Base-by-base conservation (phyloP, 257 asterid species). In the Solanum rostratum region DNA sequence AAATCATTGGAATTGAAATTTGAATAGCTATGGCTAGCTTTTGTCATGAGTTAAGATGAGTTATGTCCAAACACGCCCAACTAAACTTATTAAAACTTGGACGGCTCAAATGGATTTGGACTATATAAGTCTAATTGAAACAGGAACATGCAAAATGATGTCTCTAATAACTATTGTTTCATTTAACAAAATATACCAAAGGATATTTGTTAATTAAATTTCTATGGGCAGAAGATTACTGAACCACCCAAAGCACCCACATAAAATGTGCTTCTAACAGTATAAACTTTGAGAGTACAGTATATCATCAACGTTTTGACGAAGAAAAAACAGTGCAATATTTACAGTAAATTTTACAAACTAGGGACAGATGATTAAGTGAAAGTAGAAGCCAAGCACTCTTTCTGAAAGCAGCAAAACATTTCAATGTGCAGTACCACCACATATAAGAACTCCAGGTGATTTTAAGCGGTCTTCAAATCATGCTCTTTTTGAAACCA, bases 401-500 rank as follows among this genome's bases (percentile, higher is more conserved):
- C 29, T 37, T 68, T 20, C 1, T 16, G 74, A 22, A 59, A 59
- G 30, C 29, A 59, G 66, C 63, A 57, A 20, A 59, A 10, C 30
- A 59, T 59, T 60, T 11, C 68, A 60, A 60, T 68, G 76, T 33
- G 76, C 76, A 68, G 76, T 15, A 68, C 14, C 24, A 68, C 27
- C 76, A 68, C 76, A 68, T 30, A 41, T 1, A 10, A 24, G 76
- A 33, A 66, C 49, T 37, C 15, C 16, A 68, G 29, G 11, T 59
- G 14, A 79, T 57, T 63, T 85, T 85, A 92, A 43, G 95, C 92
- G 59, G 88, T 84, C 86, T 91, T 90, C 84, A 90, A 70, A 53
- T 84, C 82, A 3, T 46, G 87, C 80, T 84, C 90, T 86, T 86
- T 86, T 83, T 85, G 89, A 69, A 84, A 92, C 99, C 98, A 92